Percentiles rank a stretch among this genome's conserved stretches.
phyloP scores from a whole-genome alignment of 306 rosid species.

The Dalbergia cochinchinensis region DNA sequence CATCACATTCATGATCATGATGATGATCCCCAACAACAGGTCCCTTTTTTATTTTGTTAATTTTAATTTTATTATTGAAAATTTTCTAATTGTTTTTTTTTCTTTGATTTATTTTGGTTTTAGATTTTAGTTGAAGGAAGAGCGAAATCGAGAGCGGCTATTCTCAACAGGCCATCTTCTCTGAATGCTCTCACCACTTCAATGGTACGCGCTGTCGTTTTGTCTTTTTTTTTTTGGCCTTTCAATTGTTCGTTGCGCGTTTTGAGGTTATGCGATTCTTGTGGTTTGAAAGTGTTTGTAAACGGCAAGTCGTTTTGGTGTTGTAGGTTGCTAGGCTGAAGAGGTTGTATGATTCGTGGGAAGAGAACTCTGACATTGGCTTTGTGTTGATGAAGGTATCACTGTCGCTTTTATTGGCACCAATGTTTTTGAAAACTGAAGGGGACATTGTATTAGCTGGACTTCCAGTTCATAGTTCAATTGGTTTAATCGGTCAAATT shows the following conservation, averaged over 20 bases:
- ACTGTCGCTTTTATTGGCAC: constrained; percentile 12
- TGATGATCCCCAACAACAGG: constrained; percentile 66
- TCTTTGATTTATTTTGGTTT: background rate
- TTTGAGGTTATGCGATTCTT: constrained; percentile 25
- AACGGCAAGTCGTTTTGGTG: constrained; percentile 42
- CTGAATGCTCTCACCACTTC: constrained; percentile 75
- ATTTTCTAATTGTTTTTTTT: background rate
- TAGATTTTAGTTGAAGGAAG: constrained; percentile 91
- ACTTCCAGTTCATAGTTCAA: background rate
- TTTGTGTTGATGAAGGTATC: constrained; percentile 92
- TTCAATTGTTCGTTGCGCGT: background rate
- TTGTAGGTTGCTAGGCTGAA: constrained; percentile 77
- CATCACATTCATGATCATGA: constrained; percentile 31
- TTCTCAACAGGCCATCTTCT: constrained; percentile 77
- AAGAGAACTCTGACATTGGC: constrained; percentile 88
- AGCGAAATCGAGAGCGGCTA: constrained; percentile 81
- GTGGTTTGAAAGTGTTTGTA: background rate
- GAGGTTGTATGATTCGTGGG: constrained; percentile 95
- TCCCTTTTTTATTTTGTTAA: constrained; percentile 26
- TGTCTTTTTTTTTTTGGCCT: background rate
- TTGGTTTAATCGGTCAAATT: background rate
- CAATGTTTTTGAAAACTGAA: background rate
- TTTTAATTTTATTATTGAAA: background rate
- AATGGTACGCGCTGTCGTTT: constrained; percentile 51
- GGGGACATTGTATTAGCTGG: too few relatives aligned